Base-by-base conservation (phyloP, 495 filamentous ascomycete genomes). In the Acidiella bohemica region DNA sequence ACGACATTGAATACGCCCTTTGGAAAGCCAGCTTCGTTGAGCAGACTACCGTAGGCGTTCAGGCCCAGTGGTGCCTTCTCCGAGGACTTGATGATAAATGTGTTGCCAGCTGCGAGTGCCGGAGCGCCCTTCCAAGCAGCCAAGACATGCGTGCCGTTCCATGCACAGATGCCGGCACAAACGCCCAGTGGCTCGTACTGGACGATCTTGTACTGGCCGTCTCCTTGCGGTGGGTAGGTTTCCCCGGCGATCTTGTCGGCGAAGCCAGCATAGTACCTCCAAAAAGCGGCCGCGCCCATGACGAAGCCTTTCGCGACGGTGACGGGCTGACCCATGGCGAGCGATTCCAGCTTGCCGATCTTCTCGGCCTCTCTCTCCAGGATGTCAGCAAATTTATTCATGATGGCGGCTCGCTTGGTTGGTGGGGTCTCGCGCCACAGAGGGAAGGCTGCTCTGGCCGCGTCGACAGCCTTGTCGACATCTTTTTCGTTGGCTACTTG, bases 161-260 rank as follows among this genome's bases (percentile, higher is more conserved):
- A 62, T 9, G 59, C 57, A 16, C 51, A 57, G 32, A 62, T 59
- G 2, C 42, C 42, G 1, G 58, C 59, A 28, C 55, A 59, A 4
- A 62, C 59, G 16, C 59, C 59, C 8, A 62, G 45, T 3, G 59
- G 59, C 27, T 60, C 55, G 31, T 60, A 59, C 31, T 56, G 55
- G 2, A 62, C 55, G 18, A 62, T 59, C 50, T 58, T 60, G 44
- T 62, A 62, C 9, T 47, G 45, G 0, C 59, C 59, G 32, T 60
- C 56, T 4, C 43, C 53, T 14, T 44, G 51, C 7, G 46, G 46
- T 9, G 44, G 44, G 34, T 36, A 52, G 11, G 36, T 25, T 26
- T 52, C 44, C 14, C 49, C 49, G 13, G 44, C 36, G 14, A 52
- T 35, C 36, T 52, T 52, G 20, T 41, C 49, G 0, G 49, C 49